Evolutionary conservation across 768 basidiomycete genomes (phyloP), one percentile per base, ranked within the genome.

Genomic region (Phanerochaete sordida): DNA sequence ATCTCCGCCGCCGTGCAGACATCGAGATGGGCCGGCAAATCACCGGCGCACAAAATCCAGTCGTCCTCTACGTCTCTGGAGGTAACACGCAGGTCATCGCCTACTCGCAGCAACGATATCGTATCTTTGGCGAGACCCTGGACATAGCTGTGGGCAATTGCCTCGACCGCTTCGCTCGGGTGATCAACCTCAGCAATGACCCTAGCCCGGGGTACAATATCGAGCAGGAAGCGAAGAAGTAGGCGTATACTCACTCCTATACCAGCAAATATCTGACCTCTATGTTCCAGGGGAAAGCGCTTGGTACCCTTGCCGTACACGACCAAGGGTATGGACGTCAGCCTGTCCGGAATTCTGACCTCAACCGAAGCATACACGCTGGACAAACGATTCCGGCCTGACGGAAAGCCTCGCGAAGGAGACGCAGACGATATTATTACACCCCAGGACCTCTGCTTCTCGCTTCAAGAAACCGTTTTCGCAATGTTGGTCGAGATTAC

Each of bases 131-230:
- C 16, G 97, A 99, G 75, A 98, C 97, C 1, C 81, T 99, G 57
- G 97, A 99, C 69, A 98, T 99, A 58, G 97, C 97, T n/a, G 95
- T 98, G 33, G 97, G 97, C 37, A 99, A 99, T 71, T 98, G 97
- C 70, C 78, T 99, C 24, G 97, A 99, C 73, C 88, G 97, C 11
- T 99, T 99, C 68, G 97, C 97, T 1, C 80, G 97, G 48, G 93
- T 96, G 13, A 92, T 99, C 56, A 90, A 92, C 61, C 77, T 99
- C 45, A 90, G 91, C 70, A 99, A 99, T 70, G 96, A 96, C 72
- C 97, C 97, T 1, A 89, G 83, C 69, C 97, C 97, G 0, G 97
- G 97, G 33, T 95, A 93, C 68, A 99, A 98, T 68, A 98, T 99
- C 63, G 97, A 99, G 70, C 89, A 93, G 70, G 87, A 91, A 72